Conservation (phyloP, 306 rosid species). For the Malus sylvestris region DNA sequence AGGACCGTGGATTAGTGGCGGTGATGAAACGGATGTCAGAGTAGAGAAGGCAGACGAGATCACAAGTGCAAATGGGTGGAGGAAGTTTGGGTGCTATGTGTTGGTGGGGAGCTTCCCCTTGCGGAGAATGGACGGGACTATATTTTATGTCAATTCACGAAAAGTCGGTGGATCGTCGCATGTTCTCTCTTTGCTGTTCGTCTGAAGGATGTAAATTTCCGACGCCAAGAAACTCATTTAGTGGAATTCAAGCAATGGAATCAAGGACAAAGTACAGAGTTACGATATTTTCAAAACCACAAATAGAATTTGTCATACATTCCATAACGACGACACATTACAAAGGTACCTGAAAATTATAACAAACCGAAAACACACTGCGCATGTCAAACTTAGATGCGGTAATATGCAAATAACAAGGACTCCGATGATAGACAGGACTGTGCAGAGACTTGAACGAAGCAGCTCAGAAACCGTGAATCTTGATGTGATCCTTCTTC, state of each 20-base stretch:
- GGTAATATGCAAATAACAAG: neutral
- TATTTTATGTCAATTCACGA: neutral
- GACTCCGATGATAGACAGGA: neutral
- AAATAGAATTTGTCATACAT: neutral
- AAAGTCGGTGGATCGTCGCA: neutral
- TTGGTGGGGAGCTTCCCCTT: constrained; percentile 60
- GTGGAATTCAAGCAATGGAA: neutral
- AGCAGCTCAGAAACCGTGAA: constrained; percentile 18
- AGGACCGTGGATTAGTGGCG: constrained; percentile 61
- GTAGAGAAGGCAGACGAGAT: constrained; percentile 48
- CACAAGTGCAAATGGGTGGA: constrained; percentile 34
- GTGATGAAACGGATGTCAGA: constrained; percentile 26
- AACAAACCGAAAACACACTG: neutral
- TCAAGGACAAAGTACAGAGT: neutral
- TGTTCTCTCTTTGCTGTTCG: neutral
- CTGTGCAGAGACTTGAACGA: neutral
- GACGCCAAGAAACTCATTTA: neutral
- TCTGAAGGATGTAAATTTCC: neutral
- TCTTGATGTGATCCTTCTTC: constrained; percentile 13
- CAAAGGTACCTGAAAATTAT: neutral
- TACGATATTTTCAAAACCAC: neutral
- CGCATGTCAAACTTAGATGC: neutral
- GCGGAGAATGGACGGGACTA: constrained; percentile 21
- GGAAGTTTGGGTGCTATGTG: constrained; percentile 49
- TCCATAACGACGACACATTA: neutral